Evolutionary conservation across 352 stramenopile species (phyloP), one percentile per base, ranked within the genome.

Genomic region (Hyaloperonospora brassicae): DNA sequence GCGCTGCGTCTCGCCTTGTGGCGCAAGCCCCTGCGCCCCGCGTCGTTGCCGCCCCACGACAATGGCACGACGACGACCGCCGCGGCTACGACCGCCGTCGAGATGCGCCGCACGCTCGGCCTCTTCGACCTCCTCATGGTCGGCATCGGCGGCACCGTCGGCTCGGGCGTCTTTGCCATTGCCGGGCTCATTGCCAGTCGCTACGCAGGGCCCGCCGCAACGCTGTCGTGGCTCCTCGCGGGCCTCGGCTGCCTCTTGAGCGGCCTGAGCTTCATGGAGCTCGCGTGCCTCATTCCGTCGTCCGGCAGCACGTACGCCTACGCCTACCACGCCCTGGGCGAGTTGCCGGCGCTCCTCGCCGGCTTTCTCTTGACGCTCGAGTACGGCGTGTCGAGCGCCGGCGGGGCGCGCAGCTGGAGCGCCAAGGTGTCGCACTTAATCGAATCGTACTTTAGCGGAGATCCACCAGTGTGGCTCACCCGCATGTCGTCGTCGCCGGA

Each of bases 71-170:
- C 47, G 0, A 27, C 41, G 5, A 1, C 9, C 23, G 43, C 50
- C 12, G 61, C n/a, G n/a, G n/a, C 47, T 0, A 27, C 41, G 5
- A 1, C 9, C 23, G 43, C 50, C 12, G 61, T 11, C 25, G 54
- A 51, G 40, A 58, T 64, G 21, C 22, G 27, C 38, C 56, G 79
- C 38, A 87, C 78, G 4, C 70, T 98, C 0, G 72, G 72, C 0
- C 75, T 98, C 25, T 94, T 95, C 55, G 93, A 98, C 68, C 71
- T 98, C 5, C 68, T 97, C 12, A 91, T 84, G 67, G 79, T 98
- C 55, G 93, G 93, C 47, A 95, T 98, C 10, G 92, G 94, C 6
- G 93, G 85, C 24, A 98, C 94, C 0, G 84, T 98, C 8, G 94
- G 94, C n/a, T 82, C 71, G 1, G 94, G 94, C 22, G 83, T 98